Conservation (phyloP, 371 early-diverging fungal species). For the Homolaphlyctis polyrhiza region DNA sequence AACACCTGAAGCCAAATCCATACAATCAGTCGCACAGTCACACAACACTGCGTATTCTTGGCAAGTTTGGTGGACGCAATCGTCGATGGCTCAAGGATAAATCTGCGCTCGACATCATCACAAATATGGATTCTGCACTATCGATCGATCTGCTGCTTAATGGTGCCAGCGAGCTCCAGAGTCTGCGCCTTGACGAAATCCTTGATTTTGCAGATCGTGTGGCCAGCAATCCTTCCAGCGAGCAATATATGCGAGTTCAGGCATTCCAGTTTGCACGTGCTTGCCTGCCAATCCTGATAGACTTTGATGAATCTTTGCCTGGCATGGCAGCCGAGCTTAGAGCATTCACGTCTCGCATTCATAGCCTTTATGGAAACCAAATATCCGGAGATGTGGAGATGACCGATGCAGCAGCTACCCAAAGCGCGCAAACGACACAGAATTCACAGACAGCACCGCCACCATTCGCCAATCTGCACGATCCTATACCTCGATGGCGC, state of each 20-base stretch:
- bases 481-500: not conserved
- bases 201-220: slow-evolving; percentile 46
- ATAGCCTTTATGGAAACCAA: too few relatives aligned
- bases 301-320: slow-evolving; percentile 44
- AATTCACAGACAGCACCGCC: not conserved
- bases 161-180: slow-evolving; percentile 11
- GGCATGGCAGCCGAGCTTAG: not conserved
- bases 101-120: slow-evolving; percentile 47
- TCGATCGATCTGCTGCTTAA: slow-evolving; percentile 43
- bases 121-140: slow-evolving; percentile 55
- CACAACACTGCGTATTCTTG: slow-evolving; percentile 88
- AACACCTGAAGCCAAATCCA: slow-evolving; percentile 80
- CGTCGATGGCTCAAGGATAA: slow-evolving; percentile 70
- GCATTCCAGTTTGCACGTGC: slow-evolving; percentile 69
- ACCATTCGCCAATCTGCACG: not conserved
- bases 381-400: too few relatives aligned
- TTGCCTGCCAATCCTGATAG: slow-evolving; percentile 65
- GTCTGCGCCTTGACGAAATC: slow-evolving; percentile 38
- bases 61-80: slow-evolving; percentile 94
- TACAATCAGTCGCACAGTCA: slow-evolving; percentile 78
- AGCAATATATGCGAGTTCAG: slow-evolving; percentile 47
- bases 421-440: too few relatives aligned
- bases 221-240: slow-evolving; percentile 12
- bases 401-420: too few relatives aligned
- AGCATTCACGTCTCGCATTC: too few relatives aligned